phyloP scores from a whole-genome alignment of 345 rosid genomes.

The Eucalyptus cloeziana region DNA sequence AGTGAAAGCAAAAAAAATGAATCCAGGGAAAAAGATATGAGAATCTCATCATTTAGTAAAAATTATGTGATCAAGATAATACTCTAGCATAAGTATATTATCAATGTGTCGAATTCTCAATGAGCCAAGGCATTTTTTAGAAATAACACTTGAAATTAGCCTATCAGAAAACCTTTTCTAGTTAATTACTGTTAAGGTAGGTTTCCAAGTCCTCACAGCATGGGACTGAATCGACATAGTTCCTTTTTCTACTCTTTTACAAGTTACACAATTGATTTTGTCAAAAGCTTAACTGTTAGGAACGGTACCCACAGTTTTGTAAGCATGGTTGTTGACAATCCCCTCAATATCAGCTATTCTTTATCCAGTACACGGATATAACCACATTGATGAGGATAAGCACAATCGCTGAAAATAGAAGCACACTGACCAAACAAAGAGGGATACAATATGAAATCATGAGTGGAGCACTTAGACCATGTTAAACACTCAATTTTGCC shows the following conservation, averaged over 20 bases:
- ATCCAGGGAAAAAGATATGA: too few relatives aligned
- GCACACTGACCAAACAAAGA: background rate
- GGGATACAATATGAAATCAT: background rate
- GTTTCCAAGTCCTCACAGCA: background rate
- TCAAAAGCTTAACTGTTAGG: background rate
- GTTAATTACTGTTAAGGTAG: background rate
- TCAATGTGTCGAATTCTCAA: background rate
- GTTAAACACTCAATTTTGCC: background rate
- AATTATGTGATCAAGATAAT: background rate
- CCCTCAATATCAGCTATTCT: background rate
- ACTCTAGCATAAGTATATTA: background rate
- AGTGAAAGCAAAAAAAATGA: too few relatives aligned
- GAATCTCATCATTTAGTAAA: background rate
- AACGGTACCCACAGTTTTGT: background rate
- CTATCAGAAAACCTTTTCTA: background rate
- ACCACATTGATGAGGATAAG: background rate
- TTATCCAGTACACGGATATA: background rate
- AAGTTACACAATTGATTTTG: background rate
- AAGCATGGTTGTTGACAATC: background rate
- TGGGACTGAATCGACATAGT: background rate
- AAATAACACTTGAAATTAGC: background rate
- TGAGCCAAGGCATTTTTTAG: background rate
- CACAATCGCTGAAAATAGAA: background rate
- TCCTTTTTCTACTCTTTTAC: background rate
- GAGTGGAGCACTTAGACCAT: background rate